Conservation (phyloP, 768 basidiomycete genomes). For the Rhizopogon roseolus region DNA sequence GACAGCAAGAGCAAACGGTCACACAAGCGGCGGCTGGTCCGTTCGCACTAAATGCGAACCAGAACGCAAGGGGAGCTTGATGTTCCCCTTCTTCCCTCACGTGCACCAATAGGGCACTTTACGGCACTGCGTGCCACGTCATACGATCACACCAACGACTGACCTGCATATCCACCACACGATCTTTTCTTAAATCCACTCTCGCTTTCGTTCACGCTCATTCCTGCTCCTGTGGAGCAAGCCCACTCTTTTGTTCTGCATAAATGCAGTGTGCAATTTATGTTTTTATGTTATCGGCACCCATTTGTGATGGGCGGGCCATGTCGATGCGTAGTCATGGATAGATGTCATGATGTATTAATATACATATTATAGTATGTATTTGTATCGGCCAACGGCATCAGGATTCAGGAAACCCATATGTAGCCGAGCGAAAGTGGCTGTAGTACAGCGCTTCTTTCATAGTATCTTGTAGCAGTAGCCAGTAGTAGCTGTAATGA, state of each 20-base stretch:
- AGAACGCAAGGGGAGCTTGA: neutral
- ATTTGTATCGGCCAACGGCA: neutral
- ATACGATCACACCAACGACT: neutral
- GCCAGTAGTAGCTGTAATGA: no score
- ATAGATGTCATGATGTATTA: neutral
- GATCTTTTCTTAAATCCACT: neutral
- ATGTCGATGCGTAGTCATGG: neutral
- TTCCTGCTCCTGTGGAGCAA: neutral
- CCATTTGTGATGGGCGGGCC: neutral
- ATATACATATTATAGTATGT: neutral
- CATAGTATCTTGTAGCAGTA: no score
- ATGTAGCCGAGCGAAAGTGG: no score
- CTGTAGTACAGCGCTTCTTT: no score
- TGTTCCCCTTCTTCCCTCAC: neutral
- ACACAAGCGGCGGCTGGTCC: constrained; percentile 22
- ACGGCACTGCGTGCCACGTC: neutral
- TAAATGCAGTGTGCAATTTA: neutral
- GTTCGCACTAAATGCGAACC: neutral
- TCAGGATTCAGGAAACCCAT: no score
- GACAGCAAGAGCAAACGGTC: constrained; percentile 5
- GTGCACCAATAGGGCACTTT: neutral
- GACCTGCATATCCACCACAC: neutral
- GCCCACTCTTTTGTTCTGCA: neutral
- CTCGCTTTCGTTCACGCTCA: neutral
- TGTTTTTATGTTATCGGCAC: neutral